These are phyloP conservation scores for Angomonas deanei DNA, from an alignment of 208 protist species.

Conservation along the genomic window DNA sequence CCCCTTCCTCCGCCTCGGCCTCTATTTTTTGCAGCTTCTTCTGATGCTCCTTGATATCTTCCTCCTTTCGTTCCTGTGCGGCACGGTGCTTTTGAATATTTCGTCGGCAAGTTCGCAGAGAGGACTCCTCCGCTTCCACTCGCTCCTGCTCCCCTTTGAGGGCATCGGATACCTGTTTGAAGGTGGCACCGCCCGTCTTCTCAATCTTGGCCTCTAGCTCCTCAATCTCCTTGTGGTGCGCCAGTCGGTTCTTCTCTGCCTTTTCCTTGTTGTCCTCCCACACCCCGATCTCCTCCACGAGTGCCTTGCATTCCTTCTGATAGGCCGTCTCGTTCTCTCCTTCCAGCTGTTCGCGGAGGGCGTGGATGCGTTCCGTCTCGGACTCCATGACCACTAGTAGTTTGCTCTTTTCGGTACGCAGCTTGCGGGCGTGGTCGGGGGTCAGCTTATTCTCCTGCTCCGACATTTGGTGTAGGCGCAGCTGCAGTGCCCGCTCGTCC, in stretches of 20 bases:
- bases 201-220: slow-evolving; percentile 70
- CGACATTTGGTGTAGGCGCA: slow-evolving; percentile 58
- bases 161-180: slow-evolving; percentile 46
- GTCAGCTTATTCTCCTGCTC: slow-evolving; percentile 46
- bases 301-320: slow-evolving; percentile 18
- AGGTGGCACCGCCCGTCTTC: slow-evolving; percentile 62
- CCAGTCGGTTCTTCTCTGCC: slow-evolving; percentile 35
- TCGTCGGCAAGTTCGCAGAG: slow-evolving; percentile 58
- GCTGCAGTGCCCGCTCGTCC: slow-evolving; percentile 58
- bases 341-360: slow-evolving; percentile 29
- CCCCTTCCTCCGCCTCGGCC: slow-evolving; percentile 51
- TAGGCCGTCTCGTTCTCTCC: slow-evolving; percentile 12
- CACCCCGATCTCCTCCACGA: slow-evolving; percentile 25
- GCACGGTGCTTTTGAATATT: slow-evolving; percentile 61
- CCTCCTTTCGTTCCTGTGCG: slow-evolving; percentile 59
- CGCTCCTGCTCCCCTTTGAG: slow-evolving; percentile 60
- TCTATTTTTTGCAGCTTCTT: slow-evolving; percentile 49
- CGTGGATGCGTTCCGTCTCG: slow-evolving; percentile 28
- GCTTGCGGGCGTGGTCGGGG: slow-evolving; percentile 43
- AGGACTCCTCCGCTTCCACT: slow-evolving; percentile 64
- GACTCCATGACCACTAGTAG: slow-evolving; percentile 41
- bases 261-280: slow-evolving; percentile 24
- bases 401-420: slow-evolving; percentile 39
- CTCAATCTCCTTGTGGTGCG: slow-evolving; percentile 42
- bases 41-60: slow-evolving; percentile 56